Base-by-base conservation (phyloP, 2,329 filamentous ascomycete species). In the Chrysoporthe cubensis region DNA sequence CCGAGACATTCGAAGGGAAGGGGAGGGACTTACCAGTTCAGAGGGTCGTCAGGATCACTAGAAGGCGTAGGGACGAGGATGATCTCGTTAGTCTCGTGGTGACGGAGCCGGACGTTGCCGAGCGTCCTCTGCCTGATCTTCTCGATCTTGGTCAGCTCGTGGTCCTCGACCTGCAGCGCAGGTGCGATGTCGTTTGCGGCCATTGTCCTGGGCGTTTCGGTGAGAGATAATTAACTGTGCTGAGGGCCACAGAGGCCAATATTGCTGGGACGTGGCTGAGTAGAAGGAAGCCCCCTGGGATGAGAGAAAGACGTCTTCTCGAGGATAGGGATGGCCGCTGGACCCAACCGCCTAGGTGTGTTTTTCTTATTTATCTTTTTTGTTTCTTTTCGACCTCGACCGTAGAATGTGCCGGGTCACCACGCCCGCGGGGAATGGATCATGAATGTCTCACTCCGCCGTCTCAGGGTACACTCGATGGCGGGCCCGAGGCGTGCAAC, bases 1-100 rank as follows among this genome's bases (percentile, higher is more conserved):
- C 52, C n/a, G 54, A 37, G 54, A 37, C 32, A 57, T 4, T 18
- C 6, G 16, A n/a, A 4, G 2, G 11, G 21, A 21, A 9, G 52
- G 32, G 26, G 26, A 16, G 48, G 65, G 73, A 74, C 71, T 73
- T 75, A 78, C 84, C 84, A 84, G 68, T 84, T 87, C 44, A 87
- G 75, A 2, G 85, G 85, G 69, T 87, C 85, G 54, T 85, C 82
- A 4, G 83, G 81, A 69, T 87, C 82, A 13, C 76, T 74, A 0
- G 82, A 83, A 1, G 85, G 85, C 0, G 79, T 78, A 1, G 85
- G 85, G 9, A 86, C 79, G 13, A 87, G 76, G 21, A 87, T 82
- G 64, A 85, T 83, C 61, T 84, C 79, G 70, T 84, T 80, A 13
- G 80, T 83, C 42, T 79, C 75, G 57, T 76, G 74, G 64, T 82